phyloP scores from a whole-genome alignment of 805 yeast genomes.

The Candida silvicultrix region DNA sequence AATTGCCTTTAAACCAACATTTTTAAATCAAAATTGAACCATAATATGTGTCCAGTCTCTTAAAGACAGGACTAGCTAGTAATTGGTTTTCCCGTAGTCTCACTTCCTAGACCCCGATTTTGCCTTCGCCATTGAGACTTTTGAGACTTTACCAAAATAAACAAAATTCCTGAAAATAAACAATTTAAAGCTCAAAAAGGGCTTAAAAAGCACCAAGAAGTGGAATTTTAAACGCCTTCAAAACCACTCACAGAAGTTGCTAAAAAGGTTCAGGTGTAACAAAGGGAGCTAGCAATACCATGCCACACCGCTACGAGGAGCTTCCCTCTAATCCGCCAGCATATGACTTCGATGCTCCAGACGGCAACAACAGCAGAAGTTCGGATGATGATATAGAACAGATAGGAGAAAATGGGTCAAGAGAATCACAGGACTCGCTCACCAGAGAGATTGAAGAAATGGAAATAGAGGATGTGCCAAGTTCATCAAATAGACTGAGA shows the following conservation, averaged over 20 bases:
- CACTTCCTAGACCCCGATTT: not conserved
- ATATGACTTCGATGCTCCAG: slow-evolving; percentile 9
- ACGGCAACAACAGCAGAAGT: not conserved
- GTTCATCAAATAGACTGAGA: slow-evolving; percentile 1
- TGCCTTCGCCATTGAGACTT: not conserved
- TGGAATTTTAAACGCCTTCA: not conserved
- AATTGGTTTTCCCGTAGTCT: too few species aligned
- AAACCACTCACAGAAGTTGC: not conserved
- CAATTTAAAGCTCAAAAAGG: not conserved
- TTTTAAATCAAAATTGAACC: too few species aligned
- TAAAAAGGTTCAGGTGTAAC: not conserved
- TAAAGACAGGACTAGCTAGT: too few species aligned
- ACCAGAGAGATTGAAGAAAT: slow-evolving; percentile 23
- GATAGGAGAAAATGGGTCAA: not conserved
- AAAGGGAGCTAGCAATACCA: not conserved
- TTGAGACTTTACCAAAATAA: not conserved
- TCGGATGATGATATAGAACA: not conserved
- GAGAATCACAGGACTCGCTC: slow-evolving; percentile 2
- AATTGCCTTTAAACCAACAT: too few species aligned
- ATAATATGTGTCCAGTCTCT: too few species aligned
- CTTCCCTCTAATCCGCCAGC: slow-evolving; percentile 28
- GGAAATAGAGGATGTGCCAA: slow-evolving; percentile 35
- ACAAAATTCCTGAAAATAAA: not conserved
- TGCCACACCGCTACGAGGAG: slow-evolving; percentile 4
- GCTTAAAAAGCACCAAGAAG: not conserved